Evolutionary conservation across 2,329 filamentous ascomycete species (phyloP), one percentile per base, ranked within the genome.

Genomic region (Aphanocladium album): DNA sequence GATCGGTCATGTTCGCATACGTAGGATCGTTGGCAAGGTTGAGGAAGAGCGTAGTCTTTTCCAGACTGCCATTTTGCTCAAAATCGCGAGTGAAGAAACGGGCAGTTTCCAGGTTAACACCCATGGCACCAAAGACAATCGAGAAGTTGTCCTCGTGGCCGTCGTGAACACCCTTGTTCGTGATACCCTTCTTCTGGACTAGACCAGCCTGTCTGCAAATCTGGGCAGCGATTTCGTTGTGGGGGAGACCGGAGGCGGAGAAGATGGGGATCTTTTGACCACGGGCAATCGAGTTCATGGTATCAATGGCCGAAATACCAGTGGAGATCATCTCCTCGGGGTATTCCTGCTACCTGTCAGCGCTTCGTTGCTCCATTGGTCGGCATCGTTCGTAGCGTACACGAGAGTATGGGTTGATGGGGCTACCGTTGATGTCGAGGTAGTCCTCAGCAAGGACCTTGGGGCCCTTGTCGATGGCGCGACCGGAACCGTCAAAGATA

Each of bases 251-350:
- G 63, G 95, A 88, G 59, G 95, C 92, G 27, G 95, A 99, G 86
- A 99, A 99, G 71, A 99, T 99, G 69, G 96, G 95, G 67, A 99
- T 99, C 84, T 99, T 99, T 77, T 99, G 95, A 64, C 95, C 95
- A 85, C 95, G 92, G 66, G 96, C 95, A 76, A 98, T 96, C 64
- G 89, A 93, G 82, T 92, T 92, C 93, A 98, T 98, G 64, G 93
- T 96, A 74, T 98, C 93, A 72, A 99, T 98, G 73, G 95, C 93
- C 64, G 93, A 98, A 76, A 99, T 99, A 87, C 95, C 95, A 52
- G 95, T 99, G 39, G 93, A 95, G 71, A 99, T 98, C 93, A 99
- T 99, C 80, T 99, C 96, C 81, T 99, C 95, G 71, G 95, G 95
- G 74, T 99, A 99, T 68, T 96, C 91, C 91, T 96, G 65, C 25